A percentile compares a stretch with the other conserved stretches of the same genome.
Evolutionary conservation across 371 early-diverging fungal genomes (phyloP).

Genomic region (Entomophthora muscae): DNA sequence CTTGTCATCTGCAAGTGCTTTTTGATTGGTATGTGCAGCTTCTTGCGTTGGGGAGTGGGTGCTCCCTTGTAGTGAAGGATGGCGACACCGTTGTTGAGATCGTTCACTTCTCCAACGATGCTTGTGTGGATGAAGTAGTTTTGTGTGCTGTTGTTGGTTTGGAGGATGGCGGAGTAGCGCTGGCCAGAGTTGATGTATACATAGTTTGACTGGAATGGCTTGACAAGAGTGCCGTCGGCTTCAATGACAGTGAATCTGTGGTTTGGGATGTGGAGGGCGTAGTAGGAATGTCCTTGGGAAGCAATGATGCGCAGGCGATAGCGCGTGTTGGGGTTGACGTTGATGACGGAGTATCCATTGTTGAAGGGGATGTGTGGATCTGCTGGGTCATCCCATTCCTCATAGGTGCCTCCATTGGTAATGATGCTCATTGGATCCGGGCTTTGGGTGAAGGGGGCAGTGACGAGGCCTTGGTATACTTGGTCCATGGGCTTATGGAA

Average conservation of each 20-base stretch:
- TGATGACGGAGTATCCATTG: slow-evolving; percentile 12
- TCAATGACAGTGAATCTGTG: slow-evolving; percentile 16
- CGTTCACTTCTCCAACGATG: no score
- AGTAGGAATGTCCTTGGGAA: slow-evolving; percentile 6
- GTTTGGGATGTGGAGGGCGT: slow-evolving; percentile 17
- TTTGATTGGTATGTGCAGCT: no score
- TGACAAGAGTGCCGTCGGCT: slow-evolving; percentile 5
- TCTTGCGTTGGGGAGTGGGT: no score
- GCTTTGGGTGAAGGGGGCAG: slow-evolving; percentile 14
- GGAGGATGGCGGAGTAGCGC: slow-evolving; percentile 20
- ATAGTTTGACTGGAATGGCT: background rate
- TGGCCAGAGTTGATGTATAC: slow-evolving; percentile 19
- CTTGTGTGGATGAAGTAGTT: slow-evolving; percentile 19
- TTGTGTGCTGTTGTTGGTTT: slow-evolving; percentile 16
- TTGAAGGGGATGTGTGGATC: background rate
- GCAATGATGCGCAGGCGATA: slow-evolving; percentile 16
- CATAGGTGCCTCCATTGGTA: slow-evolving; percentile 18
- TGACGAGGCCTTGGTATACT: slow-evolving; percentile 15
- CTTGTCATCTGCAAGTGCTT: no score
- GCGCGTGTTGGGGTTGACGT: no score
- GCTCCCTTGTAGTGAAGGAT: no score
- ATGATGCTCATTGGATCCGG: slow-evolving; percentile 19
- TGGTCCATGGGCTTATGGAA: slow-evolving; percentile 17
- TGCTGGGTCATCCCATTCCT: background rate
- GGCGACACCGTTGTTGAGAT: no score